These are phyloP conservation scores for Camelina hispida DNA, from an alignment of 345 rosid genomes.

Conservation along the genomic window DNA sequence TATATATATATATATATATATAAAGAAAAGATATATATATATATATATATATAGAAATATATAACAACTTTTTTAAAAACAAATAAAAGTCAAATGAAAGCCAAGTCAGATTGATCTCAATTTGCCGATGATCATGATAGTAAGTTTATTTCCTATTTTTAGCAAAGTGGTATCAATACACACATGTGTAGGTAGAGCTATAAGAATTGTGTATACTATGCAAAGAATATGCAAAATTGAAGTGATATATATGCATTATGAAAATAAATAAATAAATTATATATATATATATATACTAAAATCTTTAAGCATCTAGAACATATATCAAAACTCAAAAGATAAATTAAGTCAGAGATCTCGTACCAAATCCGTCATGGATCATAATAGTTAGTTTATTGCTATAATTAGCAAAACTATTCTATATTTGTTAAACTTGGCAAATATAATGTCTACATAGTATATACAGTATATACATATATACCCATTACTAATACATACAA, in stretches of 20 bases:
- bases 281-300: too few relatives aligned
- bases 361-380: not conserved
- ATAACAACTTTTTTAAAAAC: not conserved
- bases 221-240: slow-evolving; percentile 1
- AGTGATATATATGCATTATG: not conserved
- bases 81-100: not conserved
- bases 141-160: not conserved
- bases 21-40: too few relatives aligned
- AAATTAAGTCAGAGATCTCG: too few relatives aligned
- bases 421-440: not conserved
- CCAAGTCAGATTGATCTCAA: slow-evolving; percentile 3
- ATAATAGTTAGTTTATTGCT: not conserved
- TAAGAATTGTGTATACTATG: slow-evolving; percentile 12
- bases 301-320: too few relatives aligned
- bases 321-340: too few relatives aligned
- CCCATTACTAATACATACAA: too few relatives aligned
- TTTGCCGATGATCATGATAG: not conserved
- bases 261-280: too few relatives aligned
- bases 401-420: not conserved
- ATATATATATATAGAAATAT: not conserved
- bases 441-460: too few relatives aligned
- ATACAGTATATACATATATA: too few relatives aligned
- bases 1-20: too few relatives aligned
- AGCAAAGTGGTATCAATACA: not conserved
- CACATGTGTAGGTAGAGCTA: not conserved